phyloP scores from a whole-genome alignment of 495 filamentous ascomycete species.

The Aspergillus saccharolyticus region DNA sequence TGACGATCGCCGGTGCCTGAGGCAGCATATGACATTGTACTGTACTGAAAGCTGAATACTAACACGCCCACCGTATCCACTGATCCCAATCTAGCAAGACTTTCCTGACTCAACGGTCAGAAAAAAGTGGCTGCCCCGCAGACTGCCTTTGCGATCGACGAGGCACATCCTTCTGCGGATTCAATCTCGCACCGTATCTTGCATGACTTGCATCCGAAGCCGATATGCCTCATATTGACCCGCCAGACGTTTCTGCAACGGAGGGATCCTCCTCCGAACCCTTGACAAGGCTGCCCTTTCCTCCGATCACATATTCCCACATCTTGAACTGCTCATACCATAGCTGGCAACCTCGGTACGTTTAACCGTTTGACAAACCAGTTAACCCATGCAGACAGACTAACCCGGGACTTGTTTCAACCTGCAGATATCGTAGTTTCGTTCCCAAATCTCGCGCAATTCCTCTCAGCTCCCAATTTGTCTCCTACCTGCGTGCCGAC shows the following conservation, averaged over 20 bases:
- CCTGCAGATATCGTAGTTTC: constrained; percentile 65
- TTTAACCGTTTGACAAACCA: not conserved
- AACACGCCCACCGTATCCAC: constrained; percentile 3
- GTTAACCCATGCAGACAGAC: not conserved
- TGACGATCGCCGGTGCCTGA: constrained; percentile 17
- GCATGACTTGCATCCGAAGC: not conserved
- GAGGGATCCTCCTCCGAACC: constrained; percentile 17
- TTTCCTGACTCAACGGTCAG: constrained; percentile 13
- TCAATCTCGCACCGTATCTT: not conserved
- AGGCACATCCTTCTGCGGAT: not conserved
- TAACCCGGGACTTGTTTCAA: not conserved
- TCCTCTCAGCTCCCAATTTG: constrained; percentile 66
- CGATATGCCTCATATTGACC: constrained; percentile 33
- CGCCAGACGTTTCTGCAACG: constrained; percentile 14
- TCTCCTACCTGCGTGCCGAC: constrained; percentile 85
- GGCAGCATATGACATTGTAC: constrained; percentile 16
- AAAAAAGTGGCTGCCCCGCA: constrained; percentile 10
- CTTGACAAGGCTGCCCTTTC: constrained; percentile 59
- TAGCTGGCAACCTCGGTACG: constrained; percentile 69
- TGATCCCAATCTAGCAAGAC: constrained; percentile 6
- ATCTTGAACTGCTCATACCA: constrained; percentile 94
- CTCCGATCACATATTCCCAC: constrained; percentile 74
- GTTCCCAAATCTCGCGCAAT: constrained; percentile 83
- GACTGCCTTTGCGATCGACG: constrained; percentile 1
- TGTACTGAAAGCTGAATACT: too few relatives aligned